Evolutionary conservation across 1,139 yeast species (phyloP), one percentile per base, ranked within the genome.

Genomic region (Kodamaea anthophila): DNA sequence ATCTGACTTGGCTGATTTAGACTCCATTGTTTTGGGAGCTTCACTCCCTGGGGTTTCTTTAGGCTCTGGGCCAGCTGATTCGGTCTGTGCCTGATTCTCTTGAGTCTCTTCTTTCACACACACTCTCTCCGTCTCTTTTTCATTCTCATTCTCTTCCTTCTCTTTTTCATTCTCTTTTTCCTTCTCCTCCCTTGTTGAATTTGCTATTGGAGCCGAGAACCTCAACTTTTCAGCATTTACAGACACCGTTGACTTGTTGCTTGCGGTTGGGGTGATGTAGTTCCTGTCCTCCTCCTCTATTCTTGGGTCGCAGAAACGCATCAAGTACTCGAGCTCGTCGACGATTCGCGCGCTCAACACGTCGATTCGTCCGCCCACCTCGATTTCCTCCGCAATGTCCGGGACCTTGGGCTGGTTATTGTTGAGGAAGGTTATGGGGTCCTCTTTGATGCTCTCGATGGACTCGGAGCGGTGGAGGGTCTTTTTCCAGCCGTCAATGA

Each of bases 301-400:
- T 8, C 22, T 44, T 15, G n/a, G n/a, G 9, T 60, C 46, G 36
- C 60, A 65, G 39, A 50, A 59, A 13, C 68, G 37, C 18, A 66
- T 60, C 31, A 66, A 53, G 35, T 47, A 65, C 39, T 72, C 73
- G 38, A 84, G 71, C 49, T 86, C 94, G 42, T 81, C 85, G 23
- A 84, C 70, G 2, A 85, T 80, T 41, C 93, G 62, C 3, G 93
- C 91, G 49, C 93, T 79, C 34, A 86, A 58, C 9, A 83, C 62
- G 54, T 86, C 96, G 32, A 80, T 69, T 40, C 79, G 68, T 3
- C 64, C 64, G 5, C 66, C 65, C 13, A 47, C 47, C 14, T 38
- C 41, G 9, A 38, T 36, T 13, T 37, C 43, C 18, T 33, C 31
- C 14, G 29, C 15, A 9, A 29, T 26, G 13, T 25, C 29, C 5